A percentile compares a stretch with the other conserved stretches of the same genome.
Evolutionary conservation across 768 basidiomycete species (phyloP).

Genomic region (Albatrellus ellisii): DNA sequence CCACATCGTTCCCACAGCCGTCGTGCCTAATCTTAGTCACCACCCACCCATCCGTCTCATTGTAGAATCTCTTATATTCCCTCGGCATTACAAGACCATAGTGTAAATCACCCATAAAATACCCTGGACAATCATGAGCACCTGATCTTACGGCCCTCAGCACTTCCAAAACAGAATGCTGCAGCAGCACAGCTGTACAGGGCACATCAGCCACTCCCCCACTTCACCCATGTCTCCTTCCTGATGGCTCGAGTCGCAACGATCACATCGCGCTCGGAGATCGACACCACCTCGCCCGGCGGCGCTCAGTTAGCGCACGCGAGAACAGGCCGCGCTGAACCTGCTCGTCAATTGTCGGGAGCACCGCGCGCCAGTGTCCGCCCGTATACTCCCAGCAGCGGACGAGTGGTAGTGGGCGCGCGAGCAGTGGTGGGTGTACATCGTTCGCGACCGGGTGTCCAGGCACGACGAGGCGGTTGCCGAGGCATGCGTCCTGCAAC

Average conservation of each 20-base stretch:
- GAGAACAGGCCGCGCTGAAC: constrained; percentile 30
- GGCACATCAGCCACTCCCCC: background rate
- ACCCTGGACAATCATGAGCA: no score
- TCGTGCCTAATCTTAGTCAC: no score
- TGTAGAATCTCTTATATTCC: no score
- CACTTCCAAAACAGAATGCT: no score
- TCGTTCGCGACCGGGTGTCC: constrained; percentile 32
- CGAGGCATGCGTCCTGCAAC: constrained; percentile 41
- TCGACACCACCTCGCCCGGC: background rate
- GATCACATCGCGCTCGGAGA: background rate
- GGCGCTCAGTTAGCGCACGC: constrained; percentile 12
- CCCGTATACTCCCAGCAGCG: constrained; percentile 34
- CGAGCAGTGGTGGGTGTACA: constrained; percentile 31
- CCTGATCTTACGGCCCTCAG: no score
- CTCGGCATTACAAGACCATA: no score
- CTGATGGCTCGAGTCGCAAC: no score
- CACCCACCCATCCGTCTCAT: no score
- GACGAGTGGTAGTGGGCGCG: constrained; percentile 18
- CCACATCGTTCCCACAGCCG: no score
- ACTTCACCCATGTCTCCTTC: no score
- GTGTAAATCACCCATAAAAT: no score
- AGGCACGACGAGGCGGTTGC: constrained; percentile 36
- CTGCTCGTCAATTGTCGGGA: constrained; percentile 37
- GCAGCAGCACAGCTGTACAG: background rate
- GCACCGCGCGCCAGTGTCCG: constrained; percentile 40